Evolutionary conservation across 1,139 yeast species (phyloP).

Genomic region (Spencermartinsiella ligniputridi): DNA sequence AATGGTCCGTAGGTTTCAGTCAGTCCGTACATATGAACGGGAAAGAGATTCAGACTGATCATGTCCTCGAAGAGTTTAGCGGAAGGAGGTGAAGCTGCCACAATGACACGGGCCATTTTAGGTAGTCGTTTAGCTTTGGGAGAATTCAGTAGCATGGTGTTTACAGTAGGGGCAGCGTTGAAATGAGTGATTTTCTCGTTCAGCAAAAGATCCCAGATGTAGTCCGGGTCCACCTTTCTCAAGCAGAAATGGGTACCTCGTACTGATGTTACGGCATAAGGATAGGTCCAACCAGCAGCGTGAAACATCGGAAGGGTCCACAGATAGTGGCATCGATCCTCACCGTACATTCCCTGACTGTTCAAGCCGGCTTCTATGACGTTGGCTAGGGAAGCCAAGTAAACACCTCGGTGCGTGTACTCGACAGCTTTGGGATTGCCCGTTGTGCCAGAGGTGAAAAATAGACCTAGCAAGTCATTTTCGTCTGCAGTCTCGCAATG

Average conservation of each 20-base stretch:
- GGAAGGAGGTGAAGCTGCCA: slow-evolving; percentile 39
- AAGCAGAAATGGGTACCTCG: slow-evolving; percentile 37
- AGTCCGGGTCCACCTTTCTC: slow-evolving; percentile 34
- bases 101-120: slow-evolving; percentile 33
- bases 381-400: slow-evolving; percentile 33
- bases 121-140: slow-evolving; percentile 29
- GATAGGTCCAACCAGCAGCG: slow-evolving; percentile 39
- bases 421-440: slow-evolving; percentile 77
- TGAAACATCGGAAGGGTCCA: slow-evolving; percentile 41
- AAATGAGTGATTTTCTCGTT: slow-evolving; percentile 34
- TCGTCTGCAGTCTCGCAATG: slow-evolving; percentile 31
- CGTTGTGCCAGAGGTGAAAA: slow-evolving; percentile 72
- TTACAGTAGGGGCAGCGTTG: slow-evolving; percentile 40
- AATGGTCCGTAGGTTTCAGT: slow-evolving; percentile 46
- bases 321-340: slow-evolving; percentile 32
- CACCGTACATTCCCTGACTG: slow-evolving; percentile 29
- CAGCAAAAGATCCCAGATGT: slow-evolving; percentile 34
- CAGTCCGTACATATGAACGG: slow-evolving; percentile 68
- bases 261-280: slow-evolving; percentile 38
- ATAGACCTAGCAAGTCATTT: slow-evolving; percentile 30
- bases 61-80: slow-evolving; percentile 35
- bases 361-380: slow-evolving; percentile 34
- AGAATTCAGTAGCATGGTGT: slow-evolving; percentile 34
- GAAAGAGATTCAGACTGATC: slow-evolving; percentile 33
- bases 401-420: slow-evolving; percentile 47